Conservation (phyloP, 805 yeast genomes). For the Millerozyma miso region DNA sequence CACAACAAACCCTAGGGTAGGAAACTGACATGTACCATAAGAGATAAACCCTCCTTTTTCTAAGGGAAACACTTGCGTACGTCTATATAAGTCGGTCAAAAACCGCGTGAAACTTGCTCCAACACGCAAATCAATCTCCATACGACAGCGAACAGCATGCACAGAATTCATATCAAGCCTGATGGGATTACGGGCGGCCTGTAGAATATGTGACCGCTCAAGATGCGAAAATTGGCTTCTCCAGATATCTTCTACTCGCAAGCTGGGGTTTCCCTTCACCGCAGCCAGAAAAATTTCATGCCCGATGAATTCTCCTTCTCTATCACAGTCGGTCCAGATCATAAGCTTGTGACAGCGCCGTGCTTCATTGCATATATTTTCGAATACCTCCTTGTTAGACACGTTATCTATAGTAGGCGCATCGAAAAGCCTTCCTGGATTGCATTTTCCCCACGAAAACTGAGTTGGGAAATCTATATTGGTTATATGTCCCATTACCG, state of each 20-base stretch:
- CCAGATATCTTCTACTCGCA: constrained; percentile 46
- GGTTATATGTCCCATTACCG: constrained; percentile 84
- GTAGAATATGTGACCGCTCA: constrained; percentile 66
- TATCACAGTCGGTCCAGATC: constrained; percentile 99
- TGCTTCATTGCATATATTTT: constrained; percentile 67
- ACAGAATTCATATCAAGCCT: constrained; percentile 64
- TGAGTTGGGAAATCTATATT: constrained; percentile 60
- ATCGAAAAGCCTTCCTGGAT: constrained; percentile 62
- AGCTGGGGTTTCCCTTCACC: constrained; percentile 38
- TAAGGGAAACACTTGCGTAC: constrained; percentile 23
- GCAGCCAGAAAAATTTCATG: constrained; percentile 78
- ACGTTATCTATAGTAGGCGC: constrained; percentile 54
- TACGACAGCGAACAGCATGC: constrained; percentile 80
- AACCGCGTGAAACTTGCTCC: constrained; percentile 88
- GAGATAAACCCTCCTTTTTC: constrained; percentile 43
- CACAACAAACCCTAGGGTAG: constrained; percentile 93
- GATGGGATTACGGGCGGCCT: constrained; percentile 70
- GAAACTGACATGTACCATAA: constrained; percentile 94
- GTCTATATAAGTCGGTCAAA: constrained; percentile 52
- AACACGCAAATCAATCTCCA: constrained; percentile 82
- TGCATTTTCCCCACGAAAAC: constrained; percentile 62
- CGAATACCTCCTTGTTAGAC: constrained; percentile 47
- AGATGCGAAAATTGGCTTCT: constrained; percentile 87
- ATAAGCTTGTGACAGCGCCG: constrained; percentile 57
- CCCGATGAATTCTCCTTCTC: constrained; percentile 95